phyloP scores from a whole-genome alignment of 306 rosid genomes.

The Vigna reflexopilosa region DNA sequence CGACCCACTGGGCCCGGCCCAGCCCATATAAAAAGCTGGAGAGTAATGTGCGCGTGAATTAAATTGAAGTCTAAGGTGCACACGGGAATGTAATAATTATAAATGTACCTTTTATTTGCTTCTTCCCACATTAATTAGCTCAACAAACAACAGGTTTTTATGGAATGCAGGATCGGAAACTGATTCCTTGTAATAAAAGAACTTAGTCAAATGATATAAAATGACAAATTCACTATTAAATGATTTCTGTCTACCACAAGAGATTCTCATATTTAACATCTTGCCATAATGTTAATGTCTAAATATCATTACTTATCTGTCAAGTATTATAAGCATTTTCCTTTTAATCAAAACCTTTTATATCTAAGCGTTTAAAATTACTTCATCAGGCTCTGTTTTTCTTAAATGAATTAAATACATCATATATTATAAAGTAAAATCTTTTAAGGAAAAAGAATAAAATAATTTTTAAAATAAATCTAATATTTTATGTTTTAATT shows the following conservation, averaged over 20 bases:
- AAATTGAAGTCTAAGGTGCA: no score
- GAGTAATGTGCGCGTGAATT: background rate
- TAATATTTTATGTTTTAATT: no score
- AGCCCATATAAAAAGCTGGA: background rate
- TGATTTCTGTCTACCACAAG: background rate
- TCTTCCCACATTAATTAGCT: background rate
- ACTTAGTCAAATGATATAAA: background rate
- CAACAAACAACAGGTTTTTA: background rate
- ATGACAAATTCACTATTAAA: background rate
- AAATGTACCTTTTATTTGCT: background rate
- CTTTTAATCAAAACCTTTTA: background rate
- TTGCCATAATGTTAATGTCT: background rate
- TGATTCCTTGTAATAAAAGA: background rate
- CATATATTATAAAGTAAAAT: no score
- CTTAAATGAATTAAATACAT: background rate
- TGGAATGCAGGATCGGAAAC: background rate
- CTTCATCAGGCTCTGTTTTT: background rate
- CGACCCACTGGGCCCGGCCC: slow-evolving; percentile 9
- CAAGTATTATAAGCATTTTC: background rate
- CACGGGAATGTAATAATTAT: no score
- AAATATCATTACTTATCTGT: background rate
- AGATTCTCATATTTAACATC: background rate
- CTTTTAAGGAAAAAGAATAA: no score
- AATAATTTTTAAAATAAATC: no score
- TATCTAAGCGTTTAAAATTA: background rate